A percentile compares a stretch with the other conserved stretches of the same genome.
Conservation (phyloP, 2,329 filamentous ascomycete species). For the Didymella glomerata region DNA sequence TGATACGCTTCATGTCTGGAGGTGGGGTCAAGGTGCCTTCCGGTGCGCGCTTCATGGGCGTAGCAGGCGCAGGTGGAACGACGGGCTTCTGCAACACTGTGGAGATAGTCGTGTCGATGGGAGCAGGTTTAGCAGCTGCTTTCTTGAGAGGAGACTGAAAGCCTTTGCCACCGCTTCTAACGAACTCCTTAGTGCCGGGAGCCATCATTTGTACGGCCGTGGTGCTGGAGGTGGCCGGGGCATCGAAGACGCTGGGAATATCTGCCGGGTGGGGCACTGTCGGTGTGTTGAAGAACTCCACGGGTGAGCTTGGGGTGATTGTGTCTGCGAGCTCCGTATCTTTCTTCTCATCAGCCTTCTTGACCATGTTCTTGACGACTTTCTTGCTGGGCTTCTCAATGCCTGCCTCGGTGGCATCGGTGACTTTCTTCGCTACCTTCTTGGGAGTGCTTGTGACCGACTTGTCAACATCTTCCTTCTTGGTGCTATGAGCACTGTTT, state of each 20-base stretch:
- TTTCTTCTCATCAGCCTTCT: neutral
- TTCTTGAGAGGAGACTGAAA: slow-evolving; percentile 8
- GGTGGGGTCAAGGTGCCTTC: slow-evolving; percentile 12
- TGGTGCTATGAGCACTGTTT: neutral
- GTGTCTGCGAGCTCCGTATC: neutral
- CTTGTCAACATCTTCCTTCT: neutral
- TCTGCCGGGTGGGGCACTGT: neutral
- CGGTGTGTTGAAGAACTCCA: neutral
- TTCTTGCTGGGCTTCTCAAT: neutral
- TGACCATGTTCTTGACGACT: neutral
- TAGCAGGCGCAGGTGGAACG: neutral
- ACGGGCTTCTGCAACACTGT: slow-evolving; percentile 5
- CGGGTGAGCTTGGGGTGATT: no score
- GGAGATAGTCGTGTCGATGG: slow-evolving; percentile 7
- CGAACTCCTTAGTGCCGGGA: slow-evolving; percentile 1
- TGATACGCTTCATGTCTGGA: slow-evolving; percentile 25
- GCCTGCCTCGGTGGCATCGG: neutral
- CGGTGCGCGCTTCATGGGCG: neutral
- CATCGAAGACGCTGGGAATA: neutral
- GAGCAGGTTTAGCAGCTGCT: slow-evolving; percentile 1
- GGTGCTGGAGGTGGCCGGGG: neutral
- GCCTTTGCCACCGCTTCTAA: slow-evolving; percentile 4
- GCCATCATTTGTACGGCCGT: neutral
- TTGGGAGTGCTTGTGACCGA: neutral
- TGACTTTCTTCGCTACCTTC: neutral